Percentiles rank a stretch among this genome's conserved stretches.
These are phyloP conservation scores for Ramalina intermedia DNA, from an alignment of 495 filamentous ascomycete species.

Conservation along the genomic window DNA sequence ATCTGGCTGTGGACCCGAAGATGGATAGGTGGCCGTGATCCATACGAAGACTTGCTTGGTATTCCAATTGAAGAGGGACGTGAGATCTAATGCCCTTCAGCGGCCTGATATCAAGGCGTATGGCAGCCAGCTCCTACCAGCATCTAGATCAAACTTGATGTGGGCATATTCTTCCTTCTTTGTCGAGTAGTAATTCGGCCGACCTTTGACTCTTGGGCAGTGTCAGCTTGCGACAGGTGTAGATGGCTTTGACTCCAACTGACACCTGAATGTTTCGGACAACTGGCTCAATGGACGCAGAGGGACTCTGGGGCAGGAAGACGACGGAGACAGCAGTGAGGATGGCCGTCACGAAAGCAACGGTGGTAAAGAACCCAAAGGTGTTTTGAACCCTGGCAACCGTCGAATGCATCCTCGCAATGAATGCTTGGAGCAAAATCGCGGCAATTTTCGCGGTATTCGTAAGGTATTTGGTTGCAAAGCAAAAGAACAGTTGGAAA, in stretches of 20 bases:
- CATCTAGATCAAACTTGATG: slow-evolving; percentile 81
- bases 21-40: slow-evolving; percentile 76
- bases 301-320: slow-evolving; percentile 52
- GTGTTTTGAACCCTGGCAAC: slow-evolving; percentile 75
- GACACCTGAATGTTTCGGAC: slow-evolving; percentile 81
- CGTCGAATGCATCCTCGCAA: slow-evolving; percentile 64
- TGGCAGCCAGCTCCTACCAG: slow-evolving; percentile 27
- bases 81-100: slow-evolving; percentile 45
- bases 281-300: slow-evolving; percentile 36
- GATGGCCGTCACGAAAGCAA: slow-evolving; percentile 65
- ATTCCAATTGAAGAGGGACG: slow-evolving; percentile 96
- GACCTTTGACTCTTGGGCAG: slow-evolving; percentile 55
- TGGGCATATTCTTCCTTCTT: slow-evolving; percentile 92
- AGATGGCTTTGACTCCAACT: slow-evolving; percentile 16
- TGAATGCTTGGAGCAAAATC: neutral
- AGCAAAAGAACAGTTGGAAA: neutral
- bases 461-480: neutral
- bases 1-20: slow-evolving; percentile 21
- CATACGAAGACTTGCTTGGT: slow-evolving; percentile 99
- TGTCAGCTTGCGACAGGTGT: slow-evolving; percentile 1
- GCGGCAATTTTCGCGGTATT: neutral
- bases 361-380: slow-evolving; percentile 96
- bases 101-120: too few species aligned
- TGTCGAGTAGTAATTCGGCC: slow-evolving; percentile 82
- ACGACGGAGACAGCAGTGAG: slow-evolving; percentile 68